Conservation (phyloP, 176 grass and related monocot genomes). For the Triticum urartu region DNA sequence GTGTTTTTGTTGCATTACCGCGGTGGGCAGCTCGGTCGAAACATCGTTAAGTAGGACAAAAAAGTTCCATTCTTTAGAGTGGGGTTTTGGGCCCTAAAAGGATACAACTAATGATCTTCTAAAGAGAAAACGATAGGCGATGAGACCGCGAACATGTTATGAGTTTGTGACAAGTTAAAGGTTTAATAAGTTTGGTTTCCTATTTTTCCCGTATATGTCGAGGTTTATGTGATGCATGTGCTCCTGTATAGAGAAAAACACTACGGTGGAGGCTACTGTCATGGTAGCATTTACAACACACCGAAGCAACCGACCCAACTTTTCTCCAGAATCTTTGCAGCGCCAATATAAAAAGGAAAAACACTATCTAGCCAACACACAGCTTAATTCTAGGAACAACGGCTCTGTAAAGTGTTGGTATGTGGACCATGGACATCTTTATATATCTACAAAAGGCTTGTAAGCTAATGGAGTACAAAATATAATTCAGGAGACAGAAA, state of each 20-base stretch:
- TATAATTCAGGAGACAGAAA: neutral
- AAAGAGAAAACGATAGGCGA: too few species aligned
- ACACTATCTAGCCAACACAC: neutral
- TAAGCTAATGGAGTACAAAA: neutral
- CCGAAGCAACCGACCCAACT: rapidly evolving
- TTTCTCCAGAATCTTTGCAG: neutral
- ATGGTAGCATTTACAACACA: neutral
- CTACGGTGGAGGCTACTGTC: neutral
- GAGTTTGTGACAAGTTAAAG: too few species aligned
- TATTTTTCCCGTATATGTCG: too few species aligned
- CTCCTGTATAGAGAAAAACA: neutral
- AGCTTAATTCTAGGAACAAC: neutral
- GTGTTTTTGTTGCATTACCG: too few species aligned
- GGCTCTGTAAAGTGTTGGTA: neutral
- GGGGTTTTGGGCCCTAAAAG: neutral
- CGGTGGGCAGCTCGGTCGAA: too few species aligned
- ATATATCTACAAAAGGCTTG: neutral
- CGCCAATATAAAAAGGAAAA: neutral
- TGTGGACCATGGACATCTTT: neutral
- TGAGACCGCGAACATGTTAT: too few species aligned
- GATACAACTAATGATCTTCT: too few species aligned
- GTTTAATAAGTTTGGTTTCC: too few species aligned
- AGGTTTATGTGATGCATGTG: too few species aligned
- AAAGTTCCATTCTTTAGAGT: too few species aligned
- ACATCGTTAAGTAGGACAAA: too few species aligned